Percentiles rank a stretch among this genome's conserved stretches.
These are phyloP conservation scores for Ilyonectria robusta DNA, from an alignment of 2,329 filamentous ascomycete species.

Conservation along the genomic window DNA sequence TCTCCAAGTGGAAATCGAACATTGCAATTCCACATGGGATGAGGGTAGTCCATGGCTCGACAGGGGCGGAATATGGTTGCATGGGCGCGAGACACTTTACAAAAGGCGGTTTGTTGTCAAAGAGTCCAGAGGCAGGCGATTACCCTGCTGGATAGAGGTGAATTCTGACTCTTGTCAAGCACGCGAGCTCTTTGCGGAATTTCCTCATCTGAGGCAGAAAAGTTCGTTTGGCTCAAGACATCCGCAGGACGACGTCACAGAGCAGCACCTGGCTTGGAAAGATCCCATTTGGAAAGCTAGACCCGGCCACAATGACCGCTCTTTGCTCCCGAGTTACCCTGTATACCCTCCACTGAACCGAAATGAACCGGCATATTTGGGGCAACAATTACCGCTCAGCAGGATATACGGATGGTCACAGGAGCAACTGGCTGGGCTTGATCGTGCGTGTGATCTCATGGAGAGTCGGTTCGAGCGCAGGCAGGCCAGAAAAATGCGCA, in stretches of 20 bases:
- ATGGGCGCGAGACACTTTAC: background rate
- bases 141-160: slow-evolving; percentile 1
- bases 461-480: slow-evolving; percentile 16
- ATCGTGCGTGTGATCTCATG: background rate
- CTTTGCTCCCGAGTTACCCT: background rate
- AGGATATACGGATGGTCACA: background rate
- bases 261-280: background rate
- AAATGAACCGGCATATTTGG: no score
- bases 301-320: background rate
- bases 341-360: background rate
- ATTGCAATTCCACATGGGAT: background rate
- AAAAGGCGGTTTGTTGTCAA: background rate
- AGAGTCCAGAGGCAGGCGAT: background rate
- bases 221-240: background rate
- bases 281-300: accelerated
- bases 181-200: background rate
- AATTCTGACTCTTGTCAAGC: background rate
- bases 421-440: background rate
- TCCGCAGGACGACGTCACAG: accelerated
- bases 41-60: background rate
- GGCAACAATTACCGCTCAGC: no score
- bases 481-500: slow-evolving; percentile 1
- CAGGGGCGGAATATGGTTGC: background rate
- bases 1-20: slow-evolving; percentile 14
- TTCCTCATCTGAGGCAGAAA: background rate